Evolutionary conservation across 169 alveolate species (phyloP), one percentile per base, ranked within the genome.

Genomic region (Plasmodium knowlesi): DNA sequence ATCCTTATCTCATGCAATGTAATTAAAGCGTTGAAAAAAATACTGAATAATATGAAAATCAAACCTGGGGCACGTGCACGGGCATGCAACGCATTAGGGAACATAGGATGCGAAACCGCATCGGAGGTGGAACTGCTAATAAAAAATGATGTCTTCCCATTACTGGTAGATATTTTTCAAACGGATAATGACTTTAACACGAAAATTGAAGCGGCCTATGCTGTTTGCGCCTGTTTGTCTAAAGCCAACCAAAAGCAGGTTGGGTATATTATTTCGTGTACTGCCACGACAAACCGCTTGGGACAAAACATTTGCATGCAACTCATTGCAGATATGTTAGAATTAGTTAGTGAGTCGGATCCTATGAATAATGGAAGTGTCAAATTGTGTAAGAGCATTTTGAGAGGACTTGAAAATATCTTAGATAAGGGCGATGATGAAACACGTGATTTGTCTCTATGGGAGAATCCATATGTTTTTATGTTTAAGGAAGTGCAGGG

Each of bases 201-300:
- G 22, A 97, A 96, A 95, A 94, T 97, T 30, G 98, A 97, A 89
- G 97, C 98, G 34, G 98, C 98, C 43, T 97, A 97, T 93, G 98
- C 98, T 34, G 97, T 97, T 46, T 97, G 98, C 89, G 98, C 98
- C 3, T 96, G 98, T 76, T 96, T 96, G 67, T 95, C 98, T 12
- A 89, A 96, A 73, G 98, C 98, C 28, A 96, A 96, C 83, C 94
- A 96, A 57, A 94, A 79, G 78, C 98, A 97, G 85, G 97, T 97
- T 16, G 98, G 98, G 34, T 96, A 96, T 84, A 97, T 97, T 67
- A 93, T 97, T 46, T 96, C 98, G 39, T 97, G 98, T 88, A 96
- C 97, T 9, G 95, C 98, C 12, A 92, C 82, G 71, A 85, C 76
- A 73, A 93, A 39, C 74, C 67, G 84, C 9, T 84, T 74, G 74